A percentile compares a stretch with the other conserved stretches of the same genome.
Conservation (phyloP, 2,329 filamentous ascomycete genomes). For the Akanthomyces uredinophilus region DNA sequence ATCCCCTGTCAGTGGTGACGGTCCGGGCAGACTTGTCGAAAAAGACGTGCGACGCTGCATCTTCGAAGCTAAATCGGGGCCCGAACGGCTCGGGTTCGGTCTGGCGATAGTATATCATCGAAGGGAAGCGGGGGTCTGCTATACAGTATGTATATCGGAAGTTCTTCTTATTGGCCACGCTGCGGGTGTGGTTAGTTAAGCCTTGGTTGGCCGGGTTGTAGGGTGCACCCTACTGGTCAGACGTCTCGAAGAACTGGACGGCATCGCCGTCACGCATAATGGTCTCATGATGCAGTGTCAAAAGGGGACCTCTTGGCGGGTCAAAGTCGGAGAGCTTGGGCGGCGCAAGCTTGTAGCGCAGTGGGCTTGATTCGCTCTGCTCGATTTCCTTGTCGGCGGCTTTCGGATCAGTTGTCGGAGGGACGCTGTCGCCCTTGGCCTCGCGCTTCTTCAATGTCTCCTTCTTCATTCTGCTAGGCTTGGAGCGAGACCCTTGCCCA, state of each 20-base stretch:
- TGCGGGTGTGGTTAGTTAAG: conserved; percentile 20
- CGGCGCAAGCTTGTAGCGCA: conserved; percentile 60
- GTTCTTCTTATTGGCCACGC: conserved; percentile 61
- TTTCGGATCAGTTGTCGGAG: conserved; percentile 55
- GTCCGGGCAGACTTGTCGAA: conserved; percentile 71
- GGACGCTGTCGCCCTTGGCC: conserved; percentile 51
- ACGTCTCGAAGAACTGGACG: conserved; percentile 57
- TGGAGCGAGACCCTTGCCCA: conserved; percentile 27
- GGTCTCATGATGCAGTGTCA: conserved; percentile 52
- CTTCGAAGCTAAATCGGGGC: conserved; percentile 86
- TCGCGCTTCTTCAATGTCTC: conserved; percentile 65
- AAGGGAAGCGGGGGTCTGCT: conserved; percentile 80
- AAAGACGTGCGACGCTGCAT: conserved; percentile 78
- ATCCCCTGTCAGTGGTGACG: conserved; percentile 87
- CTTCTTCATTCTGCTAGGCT: conserved; percentile 53
- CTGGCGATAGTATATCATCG: conserved; percentile 82
- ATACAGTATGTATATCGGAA: conserved; percentile 91
- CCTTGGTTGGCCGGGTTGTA: not conserved
- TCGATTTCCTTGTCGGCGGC: conserved; percentile 25
- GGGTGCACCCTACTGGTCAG: conserved; percentile 51
- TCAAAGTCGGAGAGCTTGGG: conserved; percentile 60
- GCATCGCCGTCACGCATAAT: conserved; percentile 43
- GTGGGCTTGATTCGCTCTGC: conserved; percentile 44
- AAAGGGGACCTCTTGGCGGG: conserved; percentile 50
- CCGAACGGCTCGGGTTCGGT: conserved; percentile 81